Evolutionary conservation across 805 yeast genomes (phyloP).

Genomic region (Candida nonsorbophila): DNA sequence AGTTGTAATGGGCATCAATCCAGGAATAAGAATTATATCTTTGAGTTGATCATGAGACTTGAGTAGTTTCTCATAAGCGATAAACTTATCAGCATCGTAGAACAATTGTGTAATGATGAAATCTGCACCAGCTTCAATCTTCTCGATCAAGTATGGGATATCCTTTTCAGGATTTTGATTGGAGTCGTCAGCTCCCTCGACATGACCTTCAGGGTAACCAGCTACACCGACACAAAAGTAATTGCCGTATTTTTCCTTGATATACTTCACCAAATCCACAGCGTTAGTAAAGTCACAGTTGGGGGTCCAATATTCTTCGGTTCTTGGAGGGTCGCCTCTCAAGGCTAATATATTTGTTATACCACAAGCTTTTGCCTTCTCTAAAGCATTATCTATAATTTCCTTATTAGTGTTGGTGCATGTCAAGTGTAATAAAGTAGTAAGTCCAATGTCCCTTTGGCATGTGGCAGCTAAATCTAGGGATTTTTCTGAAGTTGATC

Average conservation of each 20-base stretch:
- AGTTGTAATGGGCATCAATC: constrained; percentile 88
- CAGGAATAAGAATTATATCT: constrained; percentile 68
- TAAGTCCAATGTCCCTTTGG: constrained; percentile 69
- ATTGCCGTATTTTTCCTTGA: constrained; percentile 64
- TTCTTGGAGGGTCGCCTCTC: constrained; percentile 94
- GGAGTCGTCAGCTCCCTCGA: constrained; percentile 69
- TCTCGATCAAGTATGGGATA: constrained; percentile 74
- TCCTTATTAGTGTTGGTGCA: constrained; percentile 86
- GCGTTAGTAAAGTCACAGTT: constrained; percentile 67
- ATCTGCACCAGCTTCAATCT: constrained; percentile 91
- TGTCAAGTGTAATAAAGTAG: constrained; percentile 91
- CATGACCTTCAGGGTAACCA: constrained; percentile 97
- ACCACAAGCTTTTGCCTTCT: constrained; percentile 67
- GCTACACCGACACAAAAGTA: constrained; percentile 95
- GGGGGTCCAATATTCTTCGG: constrained; percentile 55
- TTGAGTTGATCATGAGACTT: constrained; percentile 35
- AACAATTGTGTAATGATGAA: constrained; percentile 89
- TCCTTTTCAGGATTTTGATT: constrained; percentile 66
- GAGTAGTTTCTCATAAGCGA: constrained; percentile 55
- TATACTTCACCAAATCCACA: constrained; percentile 79
- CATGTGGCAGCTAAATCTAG: constrained; percentile 76
- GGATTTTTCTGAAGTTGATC: constrained; percentile 84
- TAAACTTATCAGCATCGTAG: constrained; percentile 76
- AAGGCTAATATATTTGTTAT: constrained; percentile 85
- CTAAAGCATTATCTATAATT: constrained; percentile 75